Base-by-base conservation (phyloP, 2,329 filamentous ascomycete species). In the Madurella fahalii region DNA sequence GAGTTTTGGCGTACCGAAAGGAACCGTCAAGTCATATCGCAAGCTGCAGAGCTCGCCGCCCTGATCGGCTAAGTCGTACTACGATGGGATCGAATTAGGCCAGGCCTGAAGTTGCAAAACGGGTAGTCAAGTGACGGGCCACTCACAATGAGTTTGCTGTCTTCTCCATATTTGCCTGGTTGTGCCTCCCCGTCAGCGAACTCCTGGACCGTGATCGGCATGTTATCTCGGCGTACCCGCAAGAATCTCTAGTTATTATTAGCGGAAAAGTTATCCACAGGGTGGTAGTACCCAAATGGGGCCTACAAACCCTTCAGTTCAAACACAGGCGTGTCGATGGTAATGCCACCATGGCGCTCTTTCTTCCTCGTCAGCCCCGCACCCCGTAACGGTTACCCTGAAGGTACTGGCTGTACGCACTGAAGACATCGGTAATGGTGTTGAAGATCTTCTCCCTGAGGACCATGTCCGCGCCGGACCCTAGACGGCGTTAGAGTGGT, bases 31-130 rank as follows among this genome's bases (percentile, higher is more conserved):
- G 67, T 93, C 89, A 72, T 93, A 94, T 64, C 89, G 83, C 61
- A 93, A 77, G 15, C 88, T 89, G 72, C 86, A 89, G 56, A 90
- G 77, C 74, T 94, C 89, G 60, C 89, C 89, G 61, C 89, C 89
- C 69, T 94, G 89, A 67, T 94, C 89, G 61, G 85, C 84, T 59
- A 93, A 80, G 68, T 93, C 87, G 74, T 93, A 93, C 68, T 67
- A 57, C 65, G 62, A 25, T 2, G 30, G 40, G n/a, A 16, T 17
- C 15, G 50, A 20, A 34, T 55, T 37, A 56, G 58, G 16, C 12
- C 16, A n/a, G 30, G 3, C 34, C 17, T 17, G 17, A 12, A 9
- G 8, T 13, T 43, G 31, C 5, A 2, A 30, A 31, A 42, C 12
- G 9, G 18, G 15, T 9, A 1, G 5, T 2, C 25, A 15, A 9